Evolutionary conservation across 2,329 filamentous ascomycete species (phyloP).

Genomic region (Monilinia vaccinii-corymbosi): DNA sequence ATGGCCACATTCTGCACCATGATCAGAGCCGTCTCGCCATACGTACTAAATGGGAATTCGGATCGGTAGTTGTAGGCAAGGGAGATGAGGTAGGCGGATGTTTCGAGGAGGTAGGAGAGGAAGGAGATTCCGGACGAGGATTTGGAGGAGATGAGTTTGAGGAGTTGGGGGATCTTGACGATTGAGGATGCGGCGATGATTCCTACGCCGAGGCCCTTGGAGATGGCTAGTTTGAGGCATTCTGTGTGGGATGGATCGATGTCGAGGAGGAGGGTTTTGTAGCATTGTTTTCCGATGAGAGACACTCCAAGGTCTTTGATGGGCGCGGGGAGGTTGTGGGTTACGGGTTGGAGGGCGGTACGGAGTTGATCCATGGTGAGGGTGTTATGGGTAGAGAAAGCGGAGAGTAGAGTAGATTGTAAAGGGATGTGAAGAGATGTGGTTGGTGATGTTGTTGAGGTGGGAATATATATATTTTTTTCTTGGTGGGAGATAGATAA

Average conservation of each 20-base stretch:
- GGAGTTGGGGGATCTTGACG: conserved; percentile 93
- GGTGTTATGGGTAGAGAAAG: not conserved
- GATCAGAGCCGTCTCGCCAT: conserved; percentile 89
- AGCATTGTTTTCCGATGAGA: conserved; percentile 77
- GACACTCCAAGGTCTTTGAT: conserved; percentile 67
- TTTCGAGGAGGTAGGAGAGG: conserved; percentile 88
- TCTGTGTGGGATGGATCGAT: conserved; percentile 67
- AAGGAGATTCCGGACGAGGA: conserved; percentile 82
- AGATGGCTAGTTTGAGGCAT: conserved; percentile 83
- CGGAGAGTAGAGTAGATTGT: not conserved
- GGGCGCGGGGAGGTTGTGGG: conserved; percentile 62
- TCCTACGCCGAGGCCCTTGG: conserved; percentile 84
- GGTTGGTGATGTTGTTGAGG: not conserved
- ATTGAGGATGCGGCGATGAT: conserved; percentile 86
- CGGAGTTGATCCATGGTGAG: conserved; percentile 50
- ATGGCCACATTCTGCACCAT: conserved; percentile 89
- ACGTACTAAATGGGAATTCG: conserved; percentile 92
- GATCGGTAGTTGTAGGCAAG: conserved; percentile 89
- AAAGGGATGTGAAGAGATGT: not conserved
- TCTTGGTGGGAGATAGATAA: not conserved
- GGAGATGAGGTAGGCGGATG: conserved; percentile 74
- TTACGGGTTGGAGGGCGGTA: conserved; percentile 56
- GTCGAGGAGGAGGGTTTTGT: conserved; percentile 76
- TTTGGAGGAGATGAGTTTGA: conserved; percentile 77
- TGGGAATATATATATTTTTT: not conserved